phyloP scores from a whole-genome alignment of 1,284 basidiomycete species.

The Meira miltonrushii region DNA sequence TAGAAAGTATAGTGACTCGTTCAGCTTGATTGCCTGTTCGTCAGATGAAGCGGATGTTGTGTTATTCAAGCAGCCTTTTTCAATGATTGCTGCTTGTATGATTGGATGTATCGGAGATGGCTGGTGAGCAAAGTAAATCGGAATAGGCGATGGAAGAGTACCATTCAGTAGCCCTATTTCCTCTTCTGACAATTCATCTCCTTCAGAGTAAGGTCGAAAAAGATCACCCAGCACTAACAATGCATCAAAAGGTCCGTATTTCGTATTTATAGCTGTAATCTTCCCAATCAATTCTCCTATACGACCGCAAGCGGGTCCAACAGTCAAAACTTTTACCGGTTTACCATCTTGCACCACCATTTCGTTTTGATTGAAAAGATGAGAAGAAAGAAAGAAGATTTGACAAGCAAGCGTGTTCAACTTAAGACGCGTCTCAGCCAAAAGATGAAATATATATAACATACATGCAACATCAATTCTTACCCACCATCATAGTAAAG shows the following conservation, averaged over 20 bases:
- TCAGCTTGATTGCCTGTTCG: constrained; percentile 12
- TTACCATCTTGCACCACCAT: too few species aligned
- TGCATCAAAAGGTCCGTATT: constrained; percentile 89
- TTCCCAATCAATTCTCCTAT: constrained; percentile 72
- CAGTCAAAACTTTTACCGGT: constrained; percentile 54
- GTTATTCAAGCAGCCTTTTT: not conserved
- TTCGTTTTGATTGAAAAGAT: too few species aligned
- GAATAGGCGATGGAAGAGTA: constrained; percentile 66
- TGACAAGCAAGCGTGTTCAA: too few species aligned
- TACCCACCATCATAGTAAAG: too few species aligned
- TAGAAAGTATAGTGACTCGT: constrained; percentile 28
- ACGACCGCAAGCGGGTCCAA: constrained; percentile 76
- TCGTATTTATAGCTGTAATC: constrained; percentile 77
- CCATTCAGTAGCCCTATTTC: constrained; percentile 66
- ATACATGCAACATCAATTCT: too few species aligned
- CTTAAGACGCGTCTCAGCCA: too few species aligned
- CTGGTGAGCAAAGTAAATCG: constrained; percentile 67
- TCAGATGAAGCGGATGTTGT: not conserved
- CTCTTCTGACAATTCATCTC: constrained; percentile 54
- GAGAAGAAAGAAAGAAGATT: too few species aligned
- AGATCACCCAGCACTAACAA: constrained; percentile 84
- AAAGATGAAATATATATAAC: too few species aligned
- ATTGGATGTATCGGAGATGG: not conserved
- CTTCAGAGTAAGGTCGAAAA: constrained; percentile 59
- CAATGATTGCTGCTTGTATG: not conserved